Base-by-base conservation (phyloP, 305 asterid genomes). In the Plantago rigida region DNA sequence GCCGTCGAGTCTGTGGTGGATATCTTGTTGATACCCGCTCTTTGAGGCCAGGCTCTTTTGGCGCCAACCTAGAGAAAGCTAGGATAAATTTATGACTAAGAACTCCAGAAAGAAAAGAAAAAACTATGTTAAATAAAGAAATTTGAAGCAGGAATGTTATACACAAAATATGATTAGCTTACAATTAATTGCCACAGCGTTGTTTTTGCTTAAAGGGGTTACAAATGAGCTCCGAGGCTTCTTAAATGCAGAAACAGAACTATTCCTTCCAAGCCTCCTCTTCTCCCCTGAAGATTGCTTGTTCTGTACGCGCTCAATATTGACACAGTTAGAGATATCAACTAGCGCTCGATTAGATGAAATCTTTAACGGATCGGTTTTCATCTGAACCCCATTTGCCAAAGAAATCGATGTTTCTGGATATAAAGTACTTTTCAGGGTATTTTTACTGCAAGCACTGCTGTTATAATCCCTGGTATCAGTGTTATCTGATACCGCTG, bases 191-290 rank as follows among this genome's bases (percentile, higher is more conserved):
- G 69, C 70, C 50, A 77, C 66, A 15, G 79, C 46, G 58, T 50
- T 70, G 13, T 70, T 78, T 66, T 72, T 75, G 71, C 69, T 79
- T 69, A 88, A 69, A 60, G 96, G 89, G 31, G 91, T 76, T 14
- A 81, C 72, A 73, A 86, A 79, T 69, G 94, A 82, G 74, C 53
- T 78, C 50, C 96, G 84, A 54, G 96, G 99, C 79, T 81, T 92
- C 87, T 86, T 92, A 81, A 92, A 92, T 64, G 95, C 84, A 73
- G 97, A 83, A 65, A 65, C 77, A 51, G 80, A 83, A 62, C 67
- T 75, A 55, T 64, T 62, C 71, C 71, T 74, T 65, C 75, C 75
- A 71, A 68, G 72, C 66, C 79, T 80, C 73, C 83, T 79, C 86
- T 88, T 88, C 69, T 81, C 89, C 56, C 78, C 82, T 68, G 56